These are phyloP conservation scores for Macroventuria anomochaeta DNA, from an alignment of 2,329 filamentous ascomycete species.

Conservation along the genomic window DNA sequence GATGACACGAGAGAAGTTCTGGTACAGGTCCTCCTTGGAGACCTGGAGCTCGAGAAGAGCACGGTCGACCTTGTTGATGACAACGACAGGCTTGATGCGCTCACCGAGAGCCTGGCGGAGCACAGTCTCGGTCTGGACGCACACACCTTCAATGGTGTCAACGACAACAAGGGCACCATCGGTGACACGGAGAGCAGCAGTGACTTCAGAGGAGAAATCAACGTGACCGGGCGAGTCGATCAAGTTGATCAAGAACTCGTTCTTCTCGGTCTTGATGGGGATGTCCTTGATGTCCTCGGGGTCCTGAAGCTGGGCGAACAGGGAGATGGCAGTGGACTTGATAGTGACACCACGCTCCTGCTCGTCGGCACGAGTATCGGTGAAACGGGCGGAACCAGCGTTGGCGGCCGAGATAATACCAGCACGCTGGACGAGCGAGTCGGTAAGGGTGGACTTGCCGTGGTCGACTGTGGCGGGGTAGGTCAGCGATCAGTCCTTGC, in stretches of 20 bases:
- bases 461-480: conserved; percentile 75
- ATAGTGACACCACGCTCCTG: conserved; percentile 99
- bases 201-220: conserved; percentile 99
- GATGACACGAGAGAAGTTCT: conserved; percentile 99
- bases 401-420: conserved; percentile 99
- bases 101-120: conserved; percentile 98
- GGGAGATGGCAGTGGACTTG: conserved; percentile 99
- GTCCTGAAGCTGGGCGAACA: conserved; percentile 84
- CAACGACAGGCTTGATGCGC: conserved; percentile 99
- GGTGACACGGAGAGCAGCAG: conserved; percentile 98
- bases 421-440: conserved; percentile 97
- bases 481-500: conserved; percentile 31
- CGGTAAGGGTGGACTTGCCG: conserved; percentile 99
- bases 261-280: conserved; percentile 84
- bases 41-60: conserved; percentile 99
- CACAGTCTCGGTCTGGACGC: conserved; percentile 99
- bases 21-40: conserved; percentile 98
- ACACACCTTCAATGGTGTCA: conserved; percentile 99
- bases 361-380: conserved; percentile 95
- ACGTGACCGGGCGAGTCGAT: conserved; percentile 99
- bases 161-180: conserved; percentile 99
- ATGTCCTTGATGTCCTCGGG: conserved; percentile 95
- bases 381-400: conserved; percentile 94
- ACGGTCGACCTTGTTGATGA: conserved; percentile 99
- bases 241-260: conserved; percentile 99